These are phyloP conservation scores for Sphenostylis stenocarpa DNA, from an alignment of 306 rosid genomes.

Conservation along the genomic window DNA sequence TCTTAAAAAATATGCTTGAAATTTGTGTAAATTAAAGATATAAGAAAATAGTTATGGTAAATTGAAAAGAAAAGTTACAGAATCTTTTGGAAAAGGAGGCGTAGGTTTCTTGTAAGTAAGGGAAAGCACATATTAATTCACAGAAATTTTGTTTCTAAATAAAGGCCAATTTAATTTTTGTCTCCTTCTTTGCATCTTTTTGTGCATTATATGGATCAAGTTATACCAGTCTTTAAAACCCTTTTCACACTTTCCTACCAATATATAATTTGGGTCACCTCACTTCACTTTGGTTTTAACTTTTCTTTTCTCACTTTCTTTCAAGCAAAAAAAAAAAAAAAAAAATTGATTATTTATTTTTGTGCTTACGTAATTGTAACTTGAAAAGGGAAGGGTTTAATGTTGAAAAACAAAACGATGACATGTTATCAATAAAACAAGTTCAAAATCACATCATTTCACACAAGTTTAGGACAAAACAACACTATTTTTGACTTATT, in stretches of 20 bases:
- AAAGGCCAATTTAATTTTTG: conserved; percentile 26
- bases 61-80: conserved; percentile 34
- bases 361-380: conserved; percentile 19
- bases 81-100: conserved; percentile 40
- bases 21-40: too few relatives aligned
- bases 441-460: too few relatives aligned
- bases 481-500: too few relatives aligned
- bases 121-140: conserved; percentile 58
- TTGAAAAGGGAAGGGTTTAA: conserved; percentile 25
- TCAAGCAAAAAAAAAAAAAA: conserved; percentile 14
- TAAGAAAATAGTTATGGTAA: not conserved
- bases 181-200: conserved; percentile 37
- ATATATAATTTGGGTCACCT: conserved; percentile 33
- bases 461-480: too few relatives aligned
- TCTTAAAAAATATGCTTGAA: too few relatives aligned
- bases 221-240: conserved; percentile 35
- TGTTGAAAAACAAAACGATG: too few relatives aligned
- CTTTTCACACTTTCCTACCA: conserved; percentile 37
- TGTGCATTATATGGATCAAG: conserved; percentile 33
- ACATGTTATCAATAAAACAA: too few relatives aligned
- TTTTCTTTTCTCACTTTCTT: conserved; percentile 32
- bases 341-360: not conserved
- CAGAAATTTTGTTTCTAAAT: conserved; percentile 19
- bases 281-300: conserved; percentile 32
- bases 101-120: conserved; percentile 55